Conservation (phyloP, 2,329 filamentous ascomycete genomes). For the Aphanoascus verrucosus region DNA sequence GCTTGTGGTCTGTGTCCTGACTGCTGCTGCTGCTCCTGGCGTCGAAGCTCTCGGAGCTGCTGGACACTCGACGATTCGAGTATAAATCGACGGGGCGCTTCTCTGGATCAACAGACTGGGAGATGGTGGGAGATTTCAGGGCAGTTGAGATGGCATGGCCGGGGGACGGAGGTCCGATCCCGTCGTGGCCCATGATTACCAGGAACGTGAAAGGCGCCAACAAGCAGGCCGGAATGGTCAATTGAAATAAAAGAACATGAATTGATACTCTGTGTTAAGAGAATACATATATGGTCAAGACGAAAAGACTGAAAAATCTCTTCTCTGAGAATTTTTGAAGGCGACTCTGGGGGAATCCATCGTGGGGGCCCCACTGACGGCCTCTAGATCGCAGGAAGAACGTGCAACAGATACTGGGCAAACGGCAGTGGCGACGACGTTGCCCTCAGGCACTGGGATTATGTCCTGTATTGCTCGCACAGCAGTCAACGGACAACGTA, state of each 20-base stretch:
- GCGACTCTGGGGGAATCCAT: not conserved
- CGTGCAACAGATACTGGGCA: too few species aligned
- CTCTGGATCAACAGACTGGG: conserved; percentile 1
- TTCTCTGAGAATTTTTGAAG: not conserved
- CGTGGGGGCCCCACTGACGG: conserved; percentile 1
- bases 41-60: not conserved
- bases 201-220: not conserved
- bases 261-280: not conserved
- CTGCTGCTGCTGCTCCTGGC: conserved; percentile 2
- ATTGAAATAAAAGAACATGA: not conserved
- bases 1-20: conserved; percentile 15
- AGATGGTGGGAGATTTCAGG: not conserved
- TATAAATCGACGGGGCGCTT: not conserved
- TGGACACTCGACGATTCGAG: not conserved
- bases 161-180: not conserved
- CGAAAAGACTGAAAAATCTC: not conserved
- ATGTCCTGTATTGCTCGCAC: too few species aligned
- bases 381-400: not conserved
- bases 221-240: not conserved
- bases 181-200: not conserved
- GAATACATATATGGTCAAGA: not conserved
- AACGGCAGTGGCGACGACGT: too few species aligned
- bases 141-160: not conserved
- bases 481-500: too few species aligned
- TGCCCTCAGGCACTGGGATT: too few species aligned